Evolutionary conservation across 768 basidiomycete genomes (phyloP).

Genomic region (Lenzites betulinus): DNA sequence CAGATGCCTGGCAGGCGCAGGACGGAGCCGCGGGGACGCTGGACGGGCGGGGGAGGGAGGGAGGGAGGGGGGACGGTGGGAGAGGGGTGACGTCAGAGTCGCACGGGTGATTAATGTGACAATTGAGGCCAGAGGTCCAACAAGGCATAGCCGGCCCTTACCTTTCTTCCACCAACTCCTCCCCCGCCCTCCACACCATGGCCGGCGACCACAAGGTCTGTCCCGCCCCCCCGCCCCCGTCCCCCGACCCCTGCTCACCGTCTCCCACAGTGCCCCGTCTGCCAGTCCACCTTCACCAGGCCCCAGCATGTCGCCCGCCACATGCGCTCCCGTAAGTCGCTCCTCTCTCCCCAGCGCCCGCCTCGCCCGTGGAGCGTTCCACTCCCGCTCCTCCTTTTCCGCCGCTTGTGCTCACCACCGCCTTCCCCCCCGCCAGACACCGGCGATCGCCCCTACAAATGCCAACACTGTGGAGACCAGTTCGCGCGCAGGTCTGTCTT

Average conservation of each 20-base stretch:
- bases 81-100: slow-evolving; percentile 19
- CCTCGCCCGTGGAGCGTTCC: slow-evolving; percentile 20
- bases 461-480: slow-evolving; percentile 85
- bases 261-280: slow-evolving; percentile 66
- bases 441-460: slow-evolving; percentile 88
- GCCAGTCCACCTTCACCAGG: slow-evolving; percentile 83
- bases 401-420: slow-evolving; percentile 12
- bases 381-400: slow-evolving; percentile 8
- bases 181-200: slow-evolving; percentile 25
- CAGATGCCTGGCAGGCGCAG: neutral
- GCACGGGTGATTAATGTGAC: slow-evolving; percentile 24
- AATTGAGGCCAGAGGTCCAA: slow-evolving; percentile 6
- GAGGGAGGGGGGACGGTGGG: slow-evolving; percentile 1
- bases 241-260: slow-evolving; percentile 13
- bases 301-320: slow-evolving; percentile 89
- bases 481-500: slow-evolving; percentile 74
- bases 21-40: neutral
- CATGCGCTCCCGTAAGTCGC: slow-evolving; percentile 83
- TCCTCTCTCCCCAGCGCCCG: slow-evolving; percentile 17
- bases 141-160: slow-evolving; percentile 14
- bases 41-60: neutral
- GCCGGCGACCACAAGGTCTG: slow-evolving; percentile 37
- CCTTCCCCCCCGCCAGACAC: slow-evolving; percentile 62
- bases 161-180: slow-evolving; percentile 22
- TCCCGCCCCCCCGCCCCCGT: slow-evolving; percentile 13